Evolutionary conservation across 257 asterid species (phyloP).

Genomic region (Petrea volubilis): DNA sequence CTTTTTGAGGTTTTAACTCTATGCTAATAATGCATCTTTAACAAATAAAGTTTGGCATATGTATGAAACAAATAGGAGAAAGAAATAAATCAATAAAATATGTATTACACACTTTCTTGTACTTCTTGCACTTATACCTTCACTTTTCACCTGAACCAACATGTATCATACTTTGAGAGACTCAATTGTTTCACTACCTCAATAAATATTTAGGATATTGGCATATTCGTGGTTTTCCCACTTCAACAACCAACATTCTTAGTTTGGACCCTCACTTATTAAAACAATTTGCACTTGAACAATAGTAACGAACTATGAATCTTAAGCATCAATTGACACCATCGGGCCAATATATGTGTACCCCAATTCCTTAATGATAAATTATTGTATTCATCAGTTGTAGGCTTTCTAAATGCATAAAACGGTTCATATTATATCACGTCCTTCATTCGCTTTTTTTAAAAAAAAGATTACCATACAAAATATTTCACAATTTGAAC

Average conservation of each 20-base stretch:
- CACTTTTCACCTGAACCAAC: neutral
- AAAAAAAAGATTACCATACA: too few relatives aligned
- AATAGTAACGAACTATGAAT: neutral
- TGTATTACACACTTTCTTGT: too few relatives aligned
- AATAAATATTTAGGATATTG: neutral
- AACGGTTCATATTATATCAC: too few relatives aligned
- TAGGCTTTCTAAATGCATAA: too few relatives aligned
- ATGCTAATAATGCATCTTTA: too few relatives aligned
- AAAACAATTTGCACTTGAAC: neutral
- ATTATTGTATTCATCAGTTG: too few relatives aligned
- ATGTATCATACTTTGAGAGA: too few relatives aligned
- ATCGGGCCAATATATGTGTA: constrained; percentile 2
- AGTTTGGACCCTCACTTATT: neutral
- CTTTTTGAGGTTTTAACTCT: neutral
- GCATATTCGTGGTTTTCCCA: neutral
- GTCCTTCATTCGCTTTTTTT: too few relatives aligned
- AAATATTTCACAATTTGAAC: too few relatives aligned
- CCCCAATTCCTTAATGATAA: neutral
- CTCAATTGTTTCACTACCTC: neutral
- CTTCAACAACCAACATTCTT: neutral
- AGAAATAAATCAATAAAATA: too few relatives aligned
- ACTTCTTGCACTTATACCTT: neutral
- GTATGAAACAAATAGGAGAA: neutral
- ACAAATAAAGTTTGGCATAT: neutral
- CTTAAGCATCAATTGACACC: neutral